These are phyloP conservation scores for Thelonectria rubi DNA, from an alignment of 2,329 filamentous ascomycete species.

Conservation along the genomic window DNA sequence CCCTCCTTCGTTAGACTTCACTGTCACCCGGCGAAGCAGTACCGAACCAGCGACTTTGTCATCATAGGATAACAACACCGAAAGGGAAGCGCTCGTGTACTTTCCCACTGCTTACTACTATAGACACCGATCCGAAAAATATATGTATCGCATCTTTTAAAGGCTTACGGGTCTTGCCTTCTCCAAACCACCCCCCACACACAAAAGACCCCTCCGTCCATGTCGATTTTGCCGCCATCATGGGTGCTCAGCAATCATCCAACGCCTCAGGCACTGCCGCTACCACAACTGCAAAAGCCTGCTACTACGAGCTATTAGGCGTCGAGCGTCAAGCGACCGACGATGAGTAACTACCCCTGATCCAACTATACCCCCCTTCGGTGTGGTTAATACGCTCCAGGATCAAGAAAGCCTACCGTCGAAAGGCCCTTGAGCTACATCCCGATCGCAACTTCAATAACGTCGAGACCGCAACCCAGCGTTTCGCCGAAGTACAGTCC, in stretches of 20 bases:
- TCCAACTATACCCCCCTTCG: neutral
- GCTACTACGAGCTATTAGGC: constrained; percentile 86
- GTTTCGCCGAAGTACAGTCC: constrained; percentile 90
- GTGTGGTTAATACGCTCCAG: constrained; percentile 52
- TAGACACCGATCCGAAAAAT: no score
- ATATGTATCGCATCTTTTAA: no score
- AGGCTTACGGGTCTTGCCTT: no score
- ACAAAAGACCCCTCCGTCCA: neutral
- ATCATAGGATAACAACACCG: no score
- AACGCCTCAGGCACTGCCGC: constrained; percentile 46
- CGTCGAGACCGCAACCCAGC: constrained; percentile 80
- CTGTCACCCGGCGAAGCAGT: neutral
- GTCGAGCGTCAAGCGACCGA: constrained; percentile 78
- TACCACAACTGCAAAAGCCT: constrained; percentile 66
- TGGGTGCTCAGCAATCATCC: constrained; percentile 68
- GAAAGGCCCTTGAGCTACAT: constrained; percentile 90
- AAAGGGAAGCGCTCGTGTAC: neutral
- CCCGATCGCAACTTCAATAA: constrained; percentile 93
- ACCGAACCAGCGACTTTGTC: neutral
- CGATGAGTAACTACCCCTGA: constrained; percentile 70
- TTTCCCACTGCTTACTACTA: neutral
- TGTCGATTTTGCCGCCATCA: constrained; percentile 34
- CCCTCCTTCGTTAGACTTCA: neutral
- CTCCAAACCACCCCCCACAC: neutral
- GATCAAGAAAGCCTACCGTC: constrained; percentile 92